phyloP scores from a whole-genome alignment of 2,329 filamentous ascomycete genomes.

The Hymenotorrendiella dingleyae region DNA sequence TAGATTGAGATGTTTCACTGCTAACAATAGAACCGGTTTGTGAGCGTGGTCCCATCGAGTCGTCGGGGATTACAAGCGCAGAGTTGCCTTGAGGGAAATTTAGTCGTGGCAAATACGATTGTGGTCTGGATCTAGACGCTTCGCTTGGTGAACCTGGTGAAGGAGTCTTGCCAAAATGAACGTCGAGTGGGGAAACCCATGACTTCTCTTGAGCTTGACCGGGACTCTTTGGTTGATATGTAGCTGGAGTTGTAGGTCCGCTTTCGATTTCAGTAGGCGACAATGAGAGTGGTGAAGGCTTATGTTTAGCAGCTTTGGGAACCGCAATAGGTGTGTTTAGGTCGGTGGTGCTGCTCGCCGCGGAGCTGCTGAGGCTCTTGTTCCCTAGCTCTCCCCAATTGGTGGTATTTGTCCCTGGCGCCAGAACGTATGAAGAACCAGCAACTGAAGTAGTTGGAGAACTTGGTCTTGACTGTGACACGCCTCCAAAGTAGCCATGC shows the following conservation, averaged over 20 bases:
- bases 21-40: slow-evolving; percentile 12
- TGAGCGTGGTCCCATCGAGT: slow-evolving; percentile 6
- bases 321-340: not conserved
- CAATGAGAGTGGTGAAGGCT: slow-evolving; percentile 19
- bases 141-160: slow-evolving; percentile 10
- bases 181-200: slow-evolving; percentile 22
- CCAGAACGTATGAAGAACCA: slow-evolving; percentile 12
- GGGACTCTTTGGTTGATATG: not conserved
- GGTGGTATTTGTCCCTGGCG: slow-evolving; percentile 9
- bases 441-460: slow-evolving; percentile 11
- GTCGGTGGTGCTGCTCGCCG: slow-evolving; percentile 12
- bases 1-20: slow-evolving; percentile 3
- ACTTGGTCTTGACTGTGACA: slow-evolving; percentile 21
- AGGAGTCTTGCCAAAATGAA: slow-evolving; percentile 18
- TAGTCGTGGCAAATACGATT: slow-evolving; percentile 17
- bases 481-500: slow-evolving; percentile 23
- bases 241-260: slow-evolving; percentile 8
- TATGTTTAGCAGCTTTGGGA: slow-evolving; percentile 6
- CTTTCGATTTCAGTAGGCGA: not conserved
- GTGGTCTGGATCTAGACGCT: slow-evolving; percentile 3
- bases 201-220: not conserved
- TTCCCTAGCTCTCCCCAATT: slow-evolving; percentile 12
- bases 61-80: slow-evolving; percentile 2
- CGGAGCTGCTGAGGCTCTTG: slow-evolving; percentile 2
- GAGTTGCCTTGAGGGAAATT: slow-evolving; percentile 12